Conservation (phyloP, 208 protist species). For the Zelonia costaricensis region DNA sequence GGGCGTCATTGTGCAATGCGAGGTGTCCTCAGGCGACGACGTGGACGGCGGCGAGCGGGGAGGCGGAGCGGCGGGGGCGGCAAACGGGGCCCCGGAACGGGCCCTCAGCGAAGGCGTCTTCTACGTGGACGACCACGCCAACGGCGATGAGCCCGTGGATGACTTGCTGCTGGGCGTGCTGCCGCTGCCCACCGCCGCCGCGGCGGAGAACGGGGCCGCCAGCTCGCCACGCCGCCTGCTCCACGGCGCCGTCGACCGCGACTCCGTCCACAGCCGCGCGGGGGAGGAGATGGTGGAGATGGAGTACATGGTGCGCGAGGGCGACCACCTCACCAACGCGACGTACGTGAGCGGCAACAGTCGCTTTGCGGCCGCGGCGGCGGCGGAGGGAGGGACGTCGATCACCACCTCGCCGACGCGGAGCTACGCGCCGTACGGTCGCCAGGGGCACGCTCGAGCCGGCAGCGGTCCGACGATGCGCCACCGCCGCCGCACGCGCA, state of each 20-base stretch:
- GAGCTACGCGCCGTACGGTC: slow-evolving; percentile 14
- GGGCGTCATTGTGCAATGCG: slow-evolving; percentile 79
- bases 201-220: not conserved
- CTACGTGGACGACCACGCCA: slow-evolving; percentile 36
- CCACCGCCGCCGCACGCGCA: slow-evolving; percentile 21
- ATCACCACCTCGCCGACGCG: not conserved
- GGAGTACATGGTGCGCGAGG: slow-evolving; percentile 6
- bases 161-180: slow-evolving; percentile 66
- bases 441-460: too few relatives aligned
- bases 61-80: slow-evolving; percentile 3
- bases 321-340: not conserved
- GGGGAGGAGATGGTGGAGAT: slow-evolving; percentile 13
- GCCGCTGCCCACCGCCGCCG: slow-evolving; percentile 16
- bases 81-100: slow-evolving; percentile 6
- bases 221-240: not conserved
- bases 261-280: not conserved
- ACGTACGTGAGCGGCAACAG: not conserved
- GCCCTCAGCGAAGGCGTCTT: slow-evolving; percentile 61
- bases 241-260: slow-evolving; percentile 8
- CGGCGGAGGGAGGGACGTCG: not conserved
- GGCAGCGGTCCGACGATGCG: slow-evolving; percentile 3
- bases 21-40: slow-evolving; percentile 35
- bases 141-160: slow-evolving; percentile 22
- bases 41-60: slow-evolving; percentile 15
- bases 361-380: not conserved